Evolutionary conservation across 805 yeast species (phyloP).

Genomic region (Yamadazyma phyllophila): DNA sequence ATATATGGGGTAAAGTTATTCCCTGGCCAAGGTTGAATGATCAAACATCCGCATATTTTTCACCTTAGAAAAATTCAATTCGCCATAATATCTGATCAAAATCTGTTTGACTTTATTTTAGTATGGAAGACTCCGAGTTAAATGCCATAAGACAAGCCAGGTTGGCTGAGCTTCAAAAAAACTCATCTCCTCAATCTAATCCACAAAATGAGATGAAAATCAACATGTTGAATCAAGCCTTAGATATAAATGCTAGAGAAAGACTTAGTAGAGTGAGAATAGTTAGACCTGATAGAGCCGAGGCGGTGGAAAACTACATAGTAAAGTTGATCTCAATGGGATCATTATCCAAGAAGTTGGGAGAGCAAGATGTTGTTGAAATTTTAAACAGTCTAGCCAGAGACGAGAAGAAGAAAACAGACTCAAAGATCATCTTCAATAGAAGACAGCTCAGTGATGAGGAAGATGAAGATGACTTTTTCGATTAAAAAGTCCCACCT

Average conservation of each 20-base stretch:
- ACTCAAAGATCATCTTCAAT: slow-evolving; percentile 61
- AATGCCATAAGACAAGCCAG: slow-evolving; percentile 93
- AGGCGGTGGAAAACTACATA: slow-evolving; percentile 79
- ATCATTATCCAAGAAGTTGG: slow-evolving; percentile 67
- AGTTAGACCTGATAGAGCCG: slow-evolving; percentile 89
- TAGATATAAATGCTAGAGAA: slow-evolving; percentile 84
- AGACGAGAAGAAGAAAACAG: slow-evolving; percentile 55
- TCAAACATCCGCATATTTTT: slow-evolving; percentile 2
- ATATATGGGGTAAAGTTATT: not conserved
- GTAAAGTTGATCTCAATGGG: slow-evolving; percentile 74
- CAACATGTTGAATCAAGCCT: slow-evolving; percentile 58
- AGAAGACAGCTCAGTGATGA: slow-evolving; percentile 39
- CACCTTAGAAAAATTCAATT: not conserved
- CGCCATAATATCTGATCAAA: no score
- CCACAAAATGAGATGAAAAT: slow-evolving; percentile 39
- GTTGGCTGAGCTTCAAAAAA: slow-evolving; percentile 73
- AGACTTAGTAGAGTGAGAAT: slow-evolving; percentile 80
- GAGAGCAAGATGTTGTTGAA: slow-evolving; percentile 78
- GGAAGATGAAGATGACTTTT: slow-evolving; percentile 32
- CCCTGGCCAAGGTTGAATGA: not conserved
- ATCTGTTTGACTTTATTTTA: slow-evolving; percentile 1
- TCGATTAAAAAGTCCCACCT: slow-evolving; percentile 19
- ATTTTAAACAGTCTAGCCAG: slow-evolving; percentile 79
- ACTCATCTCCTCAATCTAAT: slow-evolving; percentile 22
- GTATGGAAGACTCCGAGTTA: slow-evolving; percentile 84